These are phyloP conservation scores for Pestalotiopsis sp. DNA, from an alignment of 2,329 filamentous ascomycete species.

Conservation along the genomic window DNA sequence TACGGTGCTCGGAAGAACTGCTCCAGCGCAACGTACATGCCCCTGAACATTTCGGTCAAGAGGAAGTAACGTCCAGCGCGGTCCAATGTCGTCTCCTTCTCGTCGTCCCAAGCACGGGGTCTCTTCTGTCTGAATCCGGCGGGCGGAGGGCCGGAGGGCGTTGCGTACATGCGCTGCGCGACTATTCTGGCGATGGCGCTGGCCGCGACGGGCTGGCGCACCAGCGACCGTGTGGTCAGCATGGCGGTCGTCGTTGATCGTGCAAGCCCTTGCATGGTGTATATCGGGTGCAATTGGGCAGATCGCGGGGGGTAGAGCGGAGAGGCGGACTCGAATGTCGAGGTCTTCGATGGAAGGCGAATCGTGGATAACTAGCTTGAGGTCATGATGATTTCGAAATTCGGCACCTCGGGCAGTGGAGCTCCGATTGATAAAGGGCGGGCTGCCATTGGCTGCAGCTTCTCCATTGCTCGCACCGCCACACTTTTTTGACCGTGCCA, in stretches of 20 bases:
- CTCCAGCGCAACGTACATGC: constrained; percentile 97
- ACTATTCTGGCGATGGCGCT: constrained; percentile 29
- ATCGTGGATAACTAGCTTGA: constrained; percentile 11
- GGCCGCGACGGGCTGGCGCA: constrained; percentile 27
- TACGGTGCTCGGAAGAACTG: constrained; percentile 98
- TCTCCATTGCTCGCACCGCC: not conserved
- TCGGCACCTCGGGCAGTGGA: constrained; percentile 11
- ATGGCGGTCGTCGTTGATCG: constrained; percentile 23
- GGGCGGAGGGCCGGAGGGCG: constrained; percentile 77
- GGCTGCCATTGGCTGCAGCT: constrained; percentile 6
- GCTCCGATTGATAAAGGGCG: constrained; percentile 14
- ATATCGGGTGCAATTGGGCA: constrained; percentile 13
- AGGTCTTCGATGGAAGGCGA: constrained; percentile 8
- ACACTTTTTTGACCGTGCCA: not conserved
- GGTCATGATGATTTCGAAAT: constrained; percentile 14
- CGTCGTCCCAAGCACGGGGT: constrained; percentile 77
- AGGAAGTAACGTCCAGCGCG: constrained; percentile 92
- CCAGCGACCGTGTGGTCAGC: constrained; percentile 32
- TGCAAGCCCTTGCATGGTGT: constrained; percentile 32
- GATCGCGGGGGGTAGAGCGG: constrained; percentile 12
- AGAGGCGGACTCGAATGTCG: constrained; percentile 9
- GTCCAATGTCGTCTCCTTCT: constrained; percentile 75
- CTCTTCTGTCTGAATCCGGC: constrained; percentile 76
- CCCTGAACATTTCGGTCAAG: constrained; percentile 90
- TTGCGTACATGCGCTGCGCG: constrained; percentile 52